Percentiles rank a stretch among this genome's conserved stretches.
Evolutionary conservation across 192 early-diverging fungal genomes (phyloP).

Genomic region (Geranomyces variabilis): DNA sequence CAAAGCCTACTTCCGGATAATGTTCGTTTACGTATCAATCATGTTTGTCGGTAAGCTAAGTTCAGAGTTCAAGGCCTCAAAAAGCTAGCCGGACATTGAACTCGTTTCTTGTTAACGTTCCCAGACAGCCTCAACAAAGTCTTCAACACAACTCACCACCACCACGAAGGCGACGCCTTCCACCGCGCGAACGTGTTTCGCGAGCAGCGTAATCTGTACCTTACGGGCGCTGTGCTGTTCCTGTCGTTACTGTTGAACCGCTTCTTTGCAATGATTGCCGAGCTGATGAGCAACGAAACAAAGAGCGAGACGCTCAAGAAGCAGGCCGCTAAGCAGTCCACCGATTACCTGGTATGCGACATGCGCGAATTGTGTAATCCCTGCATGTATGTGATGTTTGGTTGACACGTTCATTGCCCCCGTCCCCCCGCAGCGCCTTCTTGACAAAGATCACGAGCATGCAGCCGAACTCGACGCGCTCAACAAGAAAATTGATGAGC

Average conservation of each 20-base stretch:
- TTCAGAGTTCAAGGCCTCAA: not conserved
- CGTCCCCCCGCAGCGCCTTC: slow-evolving; percentile 19
- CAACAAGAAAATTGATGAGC: slow-evolving; percentile 29
- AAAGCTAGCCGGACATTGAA: too few relatives aligned
- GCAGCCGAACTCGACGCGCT: slow-evolving; percentile 19
- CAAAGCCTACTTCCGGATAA: slow-evolving; percentile 18
- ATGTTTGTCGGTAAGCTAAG: slow-evolving; percentile 29
- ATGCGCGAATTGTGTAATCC: too few relatives aligned
- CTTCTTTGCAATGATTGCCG: slow-evolving; percentile 38
- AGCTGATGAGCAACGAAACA: slow-evolving; percentile 37
- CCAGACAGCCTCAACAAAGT: slow-evolving; percentile 16
- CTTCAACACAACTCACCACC: not conserved
- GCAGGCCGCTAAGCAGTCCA: slow-evolving; percentile 43
- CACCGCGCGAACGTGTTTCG: slow-evolving; percentile 32
- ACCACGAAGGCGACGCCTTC: slow-evolving; percentile 19
- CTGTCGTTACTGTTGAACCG: slow-evolving; percentile 42
- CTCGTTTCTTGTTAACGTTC: not conserved
- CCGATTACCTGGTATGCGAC: slow-evolving; percentile 37
- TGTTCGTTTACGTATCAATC: slow-evolving; percentile 35
- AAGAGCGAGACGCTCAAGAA: slow-evolving; percentile 41
- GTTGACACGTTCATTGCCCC: too few relatives aligned
- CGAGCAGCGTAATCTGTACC: slow-evolving; percentile 48
- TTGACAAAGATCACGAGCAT: slow-evolving; percentile 33
- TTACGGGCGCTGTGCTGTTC: slow-evolving; percentile 45
- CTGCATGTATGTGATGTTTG: not conserved